Base-by-base conservation (phyloP, 1,284 basidiomycete species). In the Cutaneotrichosporon mucoides region DNA sequence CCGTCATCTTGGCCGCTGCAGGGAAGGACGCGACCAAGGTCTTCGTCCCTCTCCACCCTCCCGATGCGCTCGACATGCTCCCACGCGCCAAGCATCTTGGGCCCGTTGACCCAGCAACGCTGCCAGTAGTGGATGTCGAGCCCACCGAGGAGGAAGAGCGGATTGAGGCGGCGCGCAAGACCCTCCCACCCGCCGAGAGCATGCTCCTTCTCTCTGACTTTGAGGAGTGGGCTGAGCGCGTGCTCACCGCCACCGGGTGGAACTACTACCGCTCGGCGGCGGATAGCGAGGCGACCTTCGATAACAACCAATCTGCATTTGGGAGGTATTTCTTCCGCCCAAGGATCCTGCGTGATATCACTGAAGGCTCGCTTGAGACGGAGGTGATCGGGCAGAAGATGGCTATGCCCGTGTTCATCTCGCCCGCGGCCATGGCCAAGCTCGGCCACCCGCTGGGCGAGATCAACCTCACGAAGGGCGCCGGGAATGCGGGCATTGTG, bases 391-490 rank as follows among this genome's bases (percentile, higher is more conserved):
- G 90, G 5, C 84, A 83, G 70, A 81, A 81, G 56, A 86, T 86
- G 33, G 81, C 84, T 2, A 83, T 92, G 61, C 92, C 91, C 0
- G 80, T 94, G 13, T 94, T 92, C 76, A 89, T 92, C 51, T 86
- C 86, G 48, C 90, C 88, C 11, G 89, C 82, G 0, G 92, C 91
- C 5, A 85, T 94, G 64, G 92, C 91, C n/a, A 88, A 88, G 69
- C 82, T 95, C 3, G 92, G 92, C 1, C 92, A 96, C 72, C 92
- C 92, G 2, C 79, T 85, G 79, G 92, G 92, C 13, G 92, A 96
- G 78, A 81, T 84, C 47, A 94, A 93, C 76, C 85, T 95, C 60
- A 89, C 89, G 2, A 82, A 81, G 50, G 92, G 87, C 2, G 86
- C 87, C 5, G 85, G 82, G n/a, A 80, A 82, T 51, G 83, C 84